Evolutionary conservation across 768 basidiomycete species (phyloP).

Genomic region (Rhodocollybia butyracea): DNA sequence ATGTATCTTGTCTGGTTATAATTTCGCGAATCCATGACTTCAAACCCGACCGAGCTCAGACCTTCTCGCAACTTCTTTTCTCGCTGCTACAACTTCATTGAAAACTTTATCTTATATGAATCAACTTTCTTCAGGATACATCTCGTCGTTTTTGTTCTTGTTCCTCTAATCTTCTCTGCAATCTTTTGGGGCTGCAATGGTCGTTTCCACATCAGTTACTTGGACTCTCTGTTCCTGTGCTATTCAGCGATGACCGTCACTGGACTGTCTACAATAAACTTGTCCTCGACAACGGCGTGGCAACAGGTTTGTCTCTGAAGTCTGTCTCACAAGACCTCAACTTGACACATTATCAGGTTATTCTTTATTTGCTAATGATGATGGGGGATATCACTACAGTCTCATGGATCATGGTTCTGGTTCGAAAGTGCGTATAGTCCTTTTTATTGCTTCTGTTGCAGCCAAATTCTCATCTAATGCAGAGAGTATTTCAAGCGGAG

Average conservation of each 20-base stretch:
- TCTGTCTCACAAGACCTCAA: too few relatives aligned
- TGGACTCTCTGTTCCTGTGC: constrained; percentile 61
- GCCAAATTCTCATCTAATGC: neutral
- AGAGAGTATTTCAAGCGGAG: constrained; percentile 41
- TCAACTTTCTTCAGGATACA: constrained; percentile 55
- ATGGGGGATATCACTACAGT: constrained; percentile 47
- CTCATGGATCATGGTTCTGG: constrained; percentile 65
- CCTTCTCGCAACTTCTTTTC: constrained; percentile 4
- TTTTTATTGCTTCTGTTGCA: neutral
- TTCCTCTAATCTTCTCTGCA: constrained; percentile 57
- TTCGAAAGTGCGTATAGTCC: constrained; percentile 42
- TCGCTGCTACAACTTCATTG: neutral
- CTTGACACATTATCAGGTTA: too few relatives aligned
- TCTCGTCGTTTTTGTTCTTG: constrained; percentile 45
- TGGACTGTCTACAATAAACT: constrained; percentile 44
- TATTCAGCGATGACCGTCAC: constrained; percentile 56
- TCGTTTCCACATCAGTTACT: constrained; percentile 40
- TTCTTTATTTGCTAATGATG: constrained; percentile 52
- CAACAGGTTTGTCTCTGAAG: too few relatives aligned
- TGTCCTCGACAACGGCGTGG: constrained; percentile 44
- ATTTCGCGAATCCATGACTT: neutral
- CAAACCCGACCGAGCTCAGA: neutral
- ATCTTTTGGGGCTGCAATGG: constrained; percentile 71
- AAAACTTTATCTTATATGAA: constrained; percentile 14
- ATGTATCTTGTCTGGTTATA: too few relatives aligned